A percentile compares a stretch with the other conserved stretches of the same genome.
phyloP scores from a whole-genome alignment of 768 basidiomycete genomes.

The Astraeus odoratus region DNA sequence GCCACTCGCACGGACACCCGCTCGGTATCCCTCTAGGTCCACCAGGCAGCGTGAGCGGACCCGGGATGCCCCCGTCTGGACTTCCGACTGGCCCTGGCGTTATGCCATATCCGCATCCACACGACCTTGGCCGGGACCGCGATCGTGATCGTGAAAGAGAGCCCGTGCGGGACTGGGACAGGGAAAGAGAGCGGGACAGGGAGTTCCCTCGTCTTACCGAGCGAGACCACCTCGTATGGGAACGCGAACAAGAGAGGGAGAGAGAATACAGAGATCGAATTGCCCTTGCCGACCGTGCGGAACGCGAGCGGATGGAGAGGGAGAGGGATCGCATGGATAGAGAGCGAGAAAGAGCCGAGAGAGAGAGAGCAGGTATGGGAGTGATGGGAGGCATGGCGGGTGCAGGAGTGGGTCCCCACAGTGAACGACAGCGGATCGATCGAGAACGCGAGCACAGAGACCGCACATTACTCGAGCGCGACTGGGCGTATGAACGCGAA shows the following conservation, averaged over 20 bases:
- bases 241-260: slow-evolving; percentile 22
- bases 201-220: background rate
- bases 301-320: slow-evolving; percentile 1
- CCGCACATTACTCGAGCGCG: slow-evolving; percentile 11
- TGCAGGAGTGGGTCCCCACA: slow-evolving; percentile 6
- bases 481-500: slow-evolving; percentile 14
- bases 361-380: slow-evolving; percentile 18
- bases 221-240: slow-evolving; percentile 16
- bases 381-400: slow-evolving; percentile 1
- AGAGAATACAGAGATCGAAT: slow-evolving; percentile 23
- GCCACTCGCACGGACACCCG: background rate
- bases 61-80: slow-evolving; percentile 12
- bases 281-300: slow-evolving; percentile 11
- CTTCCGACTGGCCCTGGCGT: slow-evolving; percentile 3
- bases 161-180: too few relatives aligned
- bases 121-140: slow-evolving; percentile 22
- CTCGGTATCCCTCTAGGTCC: background rate
- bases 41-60: background rate
- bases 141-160: slow-evolving; percentile 16
- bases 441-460: slow-evolving; percentile 13
- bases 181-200: slow-evolving; percentile 7
- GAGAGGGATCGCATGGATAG: slow-evolving; percentile 7
- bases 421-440: background rate
- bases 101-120: slow-evolving; percentile 7
- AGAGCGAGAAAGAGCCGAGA: background rate